Base-by-base conservation (phyloP, 2,329 filamentous ascomycete species). In the Xylariaceae sp. region DNA sequence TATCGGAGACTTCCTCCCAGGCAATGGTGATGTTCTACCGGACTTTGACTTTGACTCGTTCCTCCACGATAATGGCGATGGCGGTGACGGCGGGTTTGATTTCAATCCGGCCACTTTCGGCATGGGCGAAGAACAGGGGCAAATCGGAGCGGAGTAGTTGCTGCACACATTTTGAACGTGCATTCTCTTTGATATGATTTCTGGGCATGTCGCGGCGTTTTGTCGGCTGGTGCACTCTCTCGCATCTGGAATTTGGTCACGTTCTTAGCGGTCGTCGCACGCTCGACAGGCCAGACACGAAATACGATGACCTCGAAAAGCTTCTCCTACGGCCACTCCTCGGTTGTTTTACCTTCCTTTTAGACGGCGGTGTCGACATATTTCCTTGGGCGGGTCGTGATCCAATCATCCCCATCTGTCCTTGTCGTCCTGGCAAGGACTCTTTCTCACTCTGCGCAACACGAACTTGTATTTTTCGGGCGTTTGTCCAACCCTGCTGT, bases 1-100 rank as follows among this genome's bases (percentile, higher is more conserved):
- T 39, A 76, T 86, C 69, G 80, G 80, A 74, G 77, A 49, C 81
- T 83, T 57, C 79, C 81, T 2, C 66, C 79, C 22, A 73, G 74
- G 54, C 75, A 76, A 6, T 38, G 71, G 70, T 48, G 78, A 86
- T 63, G 83, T 86, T 34, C 73, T 87, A 44, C 82, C 82, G 60
- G 83, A 85, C 58, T 87, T 87, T 61, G 84, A 87, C 59, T 82
- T 87, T 59, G 84, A 87, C 66, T 85, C 83, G 1, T 87, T 87
- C 72, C 71, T 87, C 7, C 82, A 87, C 57, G 76, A 80, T 50
- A 76, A 79, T 53, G 22, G 22, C 22, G 78, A 78, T 43, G 73
- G 69, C 33, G 76, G 75, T 39, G 72, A 72, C 40, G 67, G 70
- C 41, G 67, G 64, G 5, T 86, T 86, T 56, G 80, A 81, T 68